Evolutionary conservation across 2,329 filamentous ascomycete genomes (phyloP).

Genomic region (Fusarium brevicatenulatum): DNA sequence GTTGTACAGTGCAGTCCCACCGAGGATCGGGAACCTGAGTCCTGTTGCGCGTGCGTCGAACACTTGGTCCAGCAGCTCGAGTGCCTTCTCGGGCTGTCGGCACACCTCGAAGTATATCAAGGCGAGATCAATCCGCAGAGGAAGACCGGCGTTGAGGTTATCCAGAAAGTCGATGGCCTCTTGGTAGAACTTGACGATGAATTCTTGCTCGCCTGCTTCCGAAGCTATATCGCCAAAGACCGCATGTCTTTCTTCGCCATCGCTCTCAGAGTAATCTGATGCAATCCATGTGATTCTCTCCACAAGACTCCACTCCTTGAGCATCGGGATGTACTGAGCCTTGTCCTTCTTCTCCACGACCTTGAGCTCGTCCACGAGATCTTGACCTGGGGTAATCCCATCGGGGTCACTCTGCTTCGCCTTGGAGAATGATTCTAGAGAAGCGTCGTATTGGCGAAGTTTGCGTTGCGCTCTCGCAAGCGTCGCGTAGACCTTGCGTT

Average conservation of each 20-base stretch:
- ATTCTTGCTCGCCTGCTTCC: constrained; percentile 30
- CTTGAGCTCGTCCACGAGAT: neutral
- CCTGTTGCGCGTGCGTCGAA: constrained; percentile 22
- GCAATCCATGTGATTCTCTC: constrained; percentile 45
- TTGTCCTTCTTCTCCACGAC: neutral
- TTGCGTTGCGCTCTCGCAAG: neutral
- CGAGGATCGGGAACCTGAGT: neutral
- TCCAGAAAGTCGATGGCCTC: constrained; percentile 41
- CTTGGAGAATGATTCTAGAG: neutral
- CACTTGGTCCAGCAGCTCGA: constrained; percentile 33
- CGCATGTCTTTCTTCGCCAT: neutral
- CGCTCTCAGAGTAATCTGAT: constrained; percentile 26
- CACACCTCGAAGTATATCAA: constrained; percentile 27
- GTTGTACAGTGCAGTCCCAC: accelerated
- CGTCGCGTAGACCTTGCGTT: neutral
- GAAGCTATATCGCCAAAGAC: constrained; percentile 30
- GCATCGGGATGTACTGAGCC: neutral
- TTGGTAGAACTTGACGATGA: constrained; percentile 39
- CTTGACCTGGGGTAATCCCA: neutral
- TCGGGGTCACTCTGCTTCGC: neutral
- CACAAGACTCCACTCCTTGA: constrained; percentile 42
- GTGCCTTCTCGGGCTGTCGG: constrained; percentile 23
- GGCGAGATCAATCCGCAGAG: constrained; percentile 36
- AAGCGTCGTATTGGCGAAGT: accelerated
- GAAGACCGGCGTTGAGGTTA: constrained; percentile 41